phyloP scores from a whole-genome alignment of 164 flowering plant genomes.

The Chimonanthus salicifolius region DNA sequence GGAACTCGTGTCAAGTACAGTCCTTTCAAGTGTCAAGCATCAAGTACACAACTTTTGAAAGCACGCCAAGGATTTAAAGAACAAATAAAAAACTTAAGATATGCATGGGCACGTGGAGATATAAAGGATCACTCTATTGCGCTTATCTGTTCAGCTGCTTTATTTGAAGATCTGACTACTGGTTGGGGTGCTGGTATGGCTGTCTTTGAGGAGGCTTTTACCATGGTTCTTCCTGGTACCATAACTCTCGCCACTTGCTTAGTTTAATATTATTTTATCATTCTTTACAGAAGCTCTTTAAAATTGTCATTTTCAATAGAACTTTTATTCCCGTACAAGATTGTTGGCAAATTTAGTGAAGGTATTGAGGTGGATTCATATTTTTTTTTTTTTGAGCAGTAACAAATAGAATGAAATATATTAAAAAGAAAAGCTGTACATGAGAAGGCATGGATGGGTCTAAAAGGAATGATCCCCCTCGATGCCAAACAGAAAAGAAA shows the following conservation, averaged over 20 bases:
- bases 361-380: not conserved
- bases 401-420: no score
- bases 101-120: conserved; percentile 65
- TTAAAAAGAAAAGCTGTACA: no score
- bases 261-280: not conserved
- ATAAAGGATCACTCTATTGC: conserved; percentile 67
- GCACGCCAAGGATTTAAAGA: conserved; percentile 94
- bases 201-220: conserved; percentile 58
- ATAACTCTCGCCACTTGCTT: not conserved
- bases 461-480: no score
- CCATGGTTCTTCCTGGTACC: conserved; percentile 86
- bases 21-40: conserved; percentile 56
- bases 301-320: not conserved
- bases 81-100: conserved; percentile 35
- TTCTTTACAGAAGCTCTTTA: not conserved
- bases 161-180: conserved; percentile 73
- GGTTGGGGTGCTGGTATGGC: conserved; percentile 61
- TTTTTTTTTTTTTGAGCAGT: no score
- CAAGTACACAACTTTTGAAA: conserved; percentile 64
- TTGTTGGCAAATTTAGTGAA: not conserved
- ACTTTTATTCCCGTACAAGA: not conserved
- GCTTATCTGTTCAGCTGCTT: conserved; percentile 73
- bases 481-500: no score
- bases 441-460: no score
- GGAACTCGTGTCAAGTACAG: conserved; percentile 64